Evolutionary conservation across 2,329 filamentous ascomycete species (phyloP), one percentile per base, ranked within the genome.

Genomic region (Thermoascus crustaceus): DNA sequence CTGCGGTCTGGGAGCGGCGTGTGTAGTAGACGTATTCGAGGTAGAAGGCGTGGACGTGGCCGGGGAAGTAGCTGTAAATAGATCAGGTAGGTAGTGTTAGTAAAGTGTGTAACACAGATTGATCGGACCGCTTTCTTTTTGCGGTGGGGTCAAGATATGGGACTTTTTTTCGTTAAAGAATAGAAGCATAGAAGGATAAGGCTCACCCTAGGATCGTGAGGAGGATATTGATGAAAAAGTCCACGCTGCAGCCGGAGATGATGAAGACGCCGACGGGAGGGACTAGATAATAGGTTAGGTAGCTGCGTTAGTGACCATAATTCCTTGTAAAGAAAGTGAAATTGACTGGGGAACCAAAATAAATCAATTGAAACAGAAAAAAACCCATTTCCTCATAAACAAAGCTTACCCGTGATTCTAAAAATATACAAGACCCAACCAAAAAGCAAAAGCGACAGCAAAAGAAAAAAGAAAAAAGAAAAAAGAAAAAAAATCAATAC

Each of bases 21-120:
- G 85, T 76, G 59, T 81, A 89, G 66, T 88, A 94, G 43, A 93
- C 69, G 57, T 87, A 93, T 61, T 87, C 78, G 42, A 86, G 47
- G 57, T 88, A 91, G 59, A 88, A 87, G 27, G 83, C 83, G 55
- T 87, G 80, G 26, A 89, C 74, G 47, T 86, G 80, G 5, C 84
- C 85, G 0, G 85, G 85, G 33, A 91, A 61, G 57, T 80, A 84
- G n/a, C 76, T 77, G 40, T 19, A 34, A n/a, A 19, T 5, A 20
- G 16, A 25, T 44, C 22, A 40, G 39, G 38, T 36, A 38, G 35
- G n/a, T 18, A 37, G 26, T 40, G 29, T 32, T 14, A 11, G 19
- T 8, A 3, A 8, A 8, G 8, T 21, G 5, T 19, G 16, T 11
- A n/a, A n/a, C n/a, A n/a, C n/a, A n/a, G n/a, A n/a, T n/a, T n/a